Evolutionary conservation across 139 green algal genomes (phyloP), one percentile per base, ranked within the genome.

Genomic region (Astrephomene gubernaculifera): DNA sequence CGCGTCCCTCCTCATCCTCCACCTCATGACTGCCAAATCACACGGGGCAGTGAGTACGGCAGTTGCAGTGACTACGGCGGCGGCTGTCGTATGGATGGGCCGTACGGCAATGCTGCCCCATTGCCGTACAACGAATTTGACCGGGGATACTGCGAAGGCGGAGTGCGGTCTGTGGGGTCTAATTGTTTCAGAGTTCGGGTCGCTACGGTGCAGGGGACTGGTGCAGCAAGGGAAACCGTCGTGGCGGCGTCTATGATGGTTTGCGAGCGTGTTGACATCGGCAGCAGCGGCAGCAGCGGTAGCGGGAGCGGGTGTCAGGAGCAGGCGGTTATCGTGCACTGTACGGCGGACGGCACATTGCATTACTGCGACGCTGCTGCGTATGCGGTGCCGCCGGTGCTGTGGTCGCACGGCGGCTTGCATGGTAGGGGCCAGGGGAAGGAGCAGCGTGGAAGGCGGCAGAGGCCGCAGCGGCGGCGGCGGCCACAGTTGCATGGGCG

Each of bases 261-360:
- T 43, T 61, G 43, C 24, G 70, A 78, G 38, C 38, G 68, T 19
- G 41, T 24, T 39, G 38, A 17, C 49, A 57, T 12, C 49, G 49
- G 49, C 49, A 17, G 49, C 49, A 17, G 29, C n/a, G 43, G 5
- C 43, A 29, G 70, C 49, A 45, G n/a, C 57, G 57, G 57, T 8
- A 24, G 57, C 21, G 57, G 17, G 14, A 24, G 57, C 21, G 14
- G 14, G 6, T 39, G 61, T 31, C 21, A 24, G 29, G 65, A 71
- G 35, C 35, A 60, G 57, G 54, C 74, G 2, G 57, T 82, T 31
- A 19, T 83, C n/a, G 7, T 83, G n/a, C 76, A 83, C 57, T 73
- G 76, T 63, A 83, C 43, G 76, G 76, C 76, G 10, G 76, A 63
- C 7, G 76, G 76, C 4, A 19, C 38, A 14, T 63, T 83, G 36